Evolutionary conservation across 164 flowering plant species (phyloP), one percentile per base, ranked within the genome.

Genomic region (Kingdonia uniflora): DNA sequence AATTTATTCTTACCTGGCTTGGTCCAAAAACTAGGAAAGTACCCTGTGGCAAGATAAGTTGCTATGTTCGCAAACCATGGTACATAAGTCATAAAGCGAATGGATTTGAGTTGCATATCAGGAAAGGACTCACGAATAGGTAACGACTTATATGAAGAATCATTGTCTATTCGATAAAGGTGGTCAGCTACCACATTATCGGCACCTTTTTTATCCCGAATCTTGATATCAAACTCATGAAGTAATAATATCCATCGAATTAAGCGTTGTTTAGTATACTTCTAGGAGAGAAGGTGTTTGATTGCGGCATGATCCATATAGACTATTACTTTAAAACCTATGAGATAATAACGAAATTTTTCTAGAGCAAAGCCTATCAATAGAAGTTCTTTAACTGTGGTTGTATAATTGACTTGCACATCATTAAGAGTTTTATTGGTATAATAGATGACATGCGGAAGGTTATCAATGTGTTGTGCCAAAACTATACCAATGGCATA

Each of bases 331-430:
- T 49, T 58, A 1, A 54, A n/a, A 14, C 35, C 39, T 14, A 25
- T 16, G 2, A 51, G 26, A 43, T 47, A 59, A 13, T 54, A 23
- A 2, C 49, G 5, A 29, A 51, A 59, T 24, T 51, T 59, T 2
- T 59, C 49, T 17, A 59, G 38, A 3, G 63, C 55, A 25, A 11
- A 59, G 16, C 47, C 19, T 2, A 58, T 13, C 2, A 29, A 44
- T 15, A 58, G 17, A 6, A 58, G 33, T 7, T 58, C 61, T 14
- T 58, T 48, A 19, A 47, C 45, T 1, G 49, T 55, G 14, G 58
- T 55, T 19, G 58, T 22, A 14, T 55, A 55, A 33, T 55, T 22
- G 13, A 42, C 6, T 44, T 55, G 49, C 5, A 48, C 38, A 21
- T 15, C 37, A 43, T 21, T 14, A 14, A 55, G 58, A 10, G 58